Percentiles rank a stretch among this genome's conserved stretches.
phyloP scores from a whole-genome alignment of 2,329 filamentous ascomycete species.

The Hirsutella rhossiliensis region DNA sequence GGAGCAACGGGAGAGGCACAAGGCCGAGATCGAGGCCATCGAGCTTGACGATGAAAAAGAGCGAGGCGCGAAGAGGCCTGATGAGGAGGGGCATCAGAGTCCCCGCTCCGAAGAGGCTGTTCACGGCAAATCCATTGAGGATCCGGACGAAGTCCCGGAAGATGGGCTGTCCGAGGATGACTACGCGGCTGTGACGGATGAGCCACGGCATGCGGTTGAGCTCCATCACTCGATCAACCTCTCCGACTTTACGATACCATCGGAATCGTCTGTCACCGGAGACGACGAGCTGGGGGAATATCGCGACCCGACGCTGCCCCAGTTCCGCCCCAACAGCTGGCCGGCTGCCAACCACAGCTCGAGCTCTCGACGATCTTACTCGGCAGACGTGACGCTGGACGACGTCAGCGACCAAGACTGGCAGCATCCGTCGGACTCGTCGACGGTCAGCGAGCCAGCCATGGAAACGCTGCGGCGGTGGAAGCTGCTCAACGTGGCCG shows the following conservation, averaged over 20 bases:
- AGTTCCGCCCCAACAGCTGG: constrained; percentile 49
- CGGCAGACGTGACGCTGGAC: background rate
- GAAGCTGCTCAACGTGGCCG: constrained; percentile 49
- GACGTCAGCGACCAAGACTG: background rate
- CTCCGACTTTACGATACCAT: constrained; percentile 1
- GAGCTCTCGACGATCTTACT: background rate
- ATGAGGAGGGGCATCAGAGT: background rate
- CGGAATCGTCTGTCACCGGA: constrained; percentile 3
- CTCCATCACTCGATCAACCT: constrained; percentile 14
- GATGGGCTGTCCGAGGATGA: constrained; percentile 31
- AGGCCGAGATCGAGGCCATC: constrained; percentile 32
- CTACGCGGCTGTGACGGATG: constrained; percentile 26
- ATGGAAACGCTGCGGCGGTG: constrained; percentile 29
- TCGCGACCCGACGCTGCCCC: constrained; percentile 53
- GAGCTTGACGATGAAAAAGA: constrained; percentile 17
- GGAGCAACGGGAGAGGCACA: constrained; percentile 44
- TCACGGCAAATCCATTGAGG: constrained; percentile 7
- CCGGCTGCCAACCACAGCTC: constrained; percentile 8
- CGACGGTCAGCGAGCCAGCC: constrained; percentile 10
- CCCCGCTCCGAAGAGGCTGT: constrained; percentile 3
- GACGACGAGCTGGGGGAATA: constrained; percentile 13
- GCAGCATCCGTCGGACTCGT: background rate
- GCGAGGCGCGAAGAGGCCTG: background rate
- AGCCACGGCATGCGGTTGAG: constrained; percentile 20
- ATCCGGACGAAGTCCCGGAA: constrained; percentile 14